These are phyloP conservation scores for Kuraishia floccosa DNA, from an alignment of 805 yeast genomes.

Conservation along the genomic window DNA sequence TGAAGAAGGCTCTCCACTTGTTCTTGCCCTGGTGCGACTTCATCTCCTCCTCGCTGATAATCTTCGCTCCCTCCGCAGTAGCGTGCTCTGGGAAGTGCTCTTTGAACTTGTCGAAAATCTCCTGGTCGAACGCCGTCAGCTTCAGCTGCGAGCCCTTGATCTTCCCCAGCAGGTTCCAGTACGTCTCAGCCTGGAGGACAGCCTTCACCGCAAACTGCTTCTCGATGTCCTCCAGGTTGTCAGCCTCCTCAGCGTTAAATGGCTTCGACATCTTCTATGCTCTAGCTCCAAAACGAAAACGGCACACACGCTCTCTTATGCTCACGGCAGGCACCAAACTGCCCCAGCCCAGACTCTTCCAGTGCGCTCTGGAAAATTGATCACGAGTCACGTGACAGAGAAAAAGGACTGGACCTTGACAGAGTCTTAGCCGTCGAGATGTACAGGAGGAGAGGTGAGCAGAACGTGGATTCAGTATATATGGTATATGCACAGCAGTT, in stretches of 20 bases:
- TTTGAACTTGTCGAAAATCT: conserved; percentile 46
- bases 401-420: no score
- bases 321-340: no score
- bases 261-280: no score
- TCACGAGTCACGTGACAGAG: no score
- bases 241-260: conserved; percentile 85
- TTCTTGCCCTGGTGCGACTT: conserved; percentile 72
- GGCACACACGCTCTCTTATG: no score
- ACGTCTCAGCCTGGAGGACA: conserved; percentile 89
- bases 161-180: conserved; percentile 71
- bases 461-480: no score
- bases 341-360: no score
- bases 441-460: no score
- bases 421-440: no score
- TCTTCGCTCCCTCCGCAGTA: conserved; percentile 42
- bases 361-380: no score
- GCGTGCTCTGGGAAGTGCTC: conserved; percentile 84
- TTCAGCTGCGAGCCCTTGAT: conserved; percentile 73
- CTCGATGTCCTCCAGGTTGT: conserved; percentile 91
- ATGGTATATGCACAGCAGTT: background rate
- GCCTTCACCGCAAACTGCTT: conserved; percentile 98
- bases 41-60: conserved; percentile 68
- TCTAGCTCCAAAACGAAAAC: no score
- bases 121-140: conserved; percentile 63
- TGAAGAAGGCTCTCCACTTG: conserved; percentile 85